These are phyloP conservation scores for Rossbeevera mucosa DNA, from an alignment of 768 basidiomycete genomes.

Conservation along the genomic window DNA sequence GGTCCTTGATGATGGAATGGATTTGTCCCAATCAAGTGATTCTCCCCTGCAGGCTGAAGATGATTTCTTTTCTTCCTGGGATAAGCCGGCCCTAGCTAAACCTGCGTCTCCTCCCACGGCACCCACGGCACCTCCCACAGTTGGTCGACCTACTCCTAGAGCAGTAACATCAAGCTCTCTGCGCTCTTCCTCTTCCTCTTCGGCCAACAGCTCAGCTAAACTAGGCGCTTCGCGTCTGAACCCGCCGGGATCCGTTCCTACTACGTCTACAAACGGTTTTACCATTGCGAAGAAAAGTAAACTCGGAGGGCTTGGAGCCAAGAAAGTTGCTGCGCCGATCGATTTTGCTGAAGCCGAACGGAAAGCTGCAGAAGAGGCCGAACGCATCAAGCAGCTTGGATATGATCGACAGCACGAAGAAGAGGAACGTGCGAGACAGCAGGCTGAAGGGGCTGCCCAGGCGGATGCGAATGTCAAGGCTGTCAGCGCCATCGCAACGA, in stretches of 20 bases:
- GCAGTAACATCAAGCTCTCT: conserved; percentile 63
- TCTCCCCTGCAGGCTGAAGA: conserved; percentile 58
- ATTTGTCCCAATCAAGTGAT: conserved; percentile 37
- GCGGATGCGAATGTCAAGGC: conserved; percentile 29
- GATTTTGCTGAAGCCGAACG: conserved; percentile 95
- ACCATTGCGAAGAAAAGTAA: conserved; percentile 56
- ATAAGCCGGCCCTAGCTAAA: conserved; percentile 67
- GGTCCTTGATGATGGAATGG: conserved; percentile 80
- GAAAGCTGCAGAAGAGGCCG: conserved; percentile 87
- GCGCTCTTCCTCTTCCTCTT: conserved; percentile 40
- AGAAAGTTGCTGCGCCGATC: conserved; percentile 74
- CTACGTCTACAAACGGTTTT: conserved; percentile 29
- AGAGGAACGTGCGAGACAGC: conserved; percentile 67
- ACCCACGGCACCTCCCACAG: conserved; percentile 49
- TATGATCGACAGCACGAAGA: conserved; percentile 85
- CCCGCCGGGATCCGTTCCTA: conserved; percentile 34
- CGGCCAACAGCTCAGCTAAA: conserved; percentile 31
- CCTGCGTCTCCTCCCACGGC: conserved; percentile 48
- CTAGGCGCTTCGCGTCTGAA: conserved; percentile 41
- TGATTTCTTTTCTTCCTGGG: conserved; percentile 97
- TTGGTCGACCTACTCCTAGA: conserved; percentile 56
- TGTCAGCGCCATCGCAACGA: conserved; percentile 21
- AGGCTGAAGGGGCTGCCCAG: conserved; percentile 46
- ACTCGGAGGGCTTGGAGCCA: conserved; percentile 79
- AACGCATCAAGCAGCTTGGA: conserved; percentile 85